phyloP scores from a whole-genome alignment of 345 rosid genomes.

The Citrus sp. region DNA sequence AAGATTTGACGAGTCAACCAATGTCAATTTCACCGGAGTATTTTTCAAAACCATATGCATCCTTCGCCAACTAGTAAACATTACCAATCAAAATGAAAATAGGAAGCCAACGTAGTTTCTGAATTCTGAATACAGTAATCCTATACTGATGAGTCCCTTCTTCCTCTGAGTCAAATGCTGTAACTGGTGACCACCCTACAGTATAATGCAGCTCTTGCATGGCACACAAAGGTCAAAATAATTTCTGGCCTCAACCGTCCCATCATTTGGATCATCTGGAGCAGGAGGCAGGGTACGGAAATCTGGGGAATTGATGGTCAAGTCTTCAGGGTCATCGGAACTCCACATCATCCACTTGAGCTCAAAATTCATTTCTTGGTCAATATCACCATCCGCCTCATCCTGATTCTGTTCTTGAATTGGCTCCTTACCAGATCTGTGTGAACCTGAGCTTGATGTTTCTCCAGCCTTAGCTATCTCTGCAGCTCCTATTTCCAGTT shows the following conservation, averaged over 20 bases:
- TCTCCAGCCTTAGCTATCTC: neutral
- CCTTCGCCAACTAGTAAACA: neutral
- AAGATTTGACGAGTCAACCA: too few relatives aligned
- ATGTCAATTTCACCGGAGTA: too few relatives aligned
- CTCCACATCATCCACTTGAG: constrained; percentile 1
- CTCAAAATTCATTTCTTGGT: neutral
- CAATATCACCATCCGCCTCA: neutral
- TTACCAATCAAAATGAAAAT: neutral
- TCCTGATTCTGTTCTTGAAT: neutral
- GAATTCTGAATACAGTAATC: too few relatives aligned
- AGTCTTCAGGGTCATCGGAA: neutral
- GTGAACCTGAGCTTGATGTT: neutral
- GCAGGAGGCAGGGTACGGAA: neutral
- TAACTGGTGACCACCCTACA: too few relatives aligned
- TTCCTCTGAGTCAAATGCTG: neutral
- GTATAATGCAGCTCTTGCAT: too few relatives aligned
- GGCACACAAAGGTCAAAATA: neutral
- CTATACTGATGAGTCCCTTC: neutral
- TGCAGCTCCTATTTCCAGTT: neutral
- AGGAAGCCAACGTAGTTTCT: too few relatives aligned
- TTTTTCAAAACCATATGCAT: too few relatives aligned
- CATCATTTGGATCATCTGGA: neutral
- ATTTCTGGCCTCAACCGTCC: neutral
- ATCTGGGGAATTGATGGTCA: neutral
- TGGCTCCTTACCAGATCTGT: too few relatives aligned